Evolutionary conservation across 2,329 filamentous ascomycete species (phyloP).

Genomic region (Raffaelea arxii): DNA sequence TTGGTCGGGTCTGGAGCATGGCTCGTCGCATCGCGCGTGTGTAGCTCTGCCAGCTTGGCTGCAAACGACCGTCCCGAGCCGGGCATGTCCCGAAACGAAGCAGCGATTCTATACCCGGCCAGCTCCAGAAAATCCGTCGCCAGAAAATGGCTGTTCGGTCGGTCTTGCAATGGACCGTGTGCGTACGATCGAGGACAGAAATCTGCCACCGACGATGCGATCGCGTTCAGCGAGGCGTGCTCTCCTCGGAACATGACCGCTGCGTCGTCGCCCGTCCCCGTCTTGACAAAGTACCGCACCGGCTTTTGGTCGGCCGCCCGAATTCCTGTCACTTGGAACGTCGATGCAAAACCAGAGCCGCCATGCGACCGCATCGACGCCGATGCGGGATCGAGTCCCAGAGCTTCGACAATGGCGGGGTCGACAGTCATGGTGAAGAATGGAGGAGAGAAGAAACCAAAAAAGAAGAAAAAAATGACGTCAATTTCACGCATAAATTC

Average conservation of each 20-base stretch:
- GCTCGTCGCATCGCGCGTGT: slow-evolving; percentile 61
- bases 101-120: slow-evolving; percentile 23
- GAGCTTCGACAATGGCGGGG: slow-evolving; percentile 49
- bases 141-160: slow-evolving; percentile 44
- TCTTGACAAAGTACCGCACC: slow-evolving; percentile 62
- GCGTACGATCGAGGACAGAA: slow-evolving; percentile 70
- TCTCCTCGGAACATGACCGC: slow-evolving; percentile 70
- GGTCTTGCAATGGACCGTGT: slow-evolving; percentile 50
- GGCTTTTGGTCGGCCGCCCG: slow-evolving; percentile 9
- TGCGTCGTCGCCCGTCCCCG: slow-evolving; percentile 46
- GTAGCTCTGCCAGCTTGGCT: slow-evolving; percentile 66
- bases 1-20: slow-evolving; percentile 50
- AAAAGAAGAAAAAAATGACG: too few relatives aligned
- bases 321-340: slow-evolving; percentile 30
- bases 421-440: slow-evolving; percentile 47
- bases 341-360: slow-evolving; percentile 59
- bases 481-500: too few relatives aligned
- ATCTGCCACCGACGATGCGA: slow-evolving; percentile 59
- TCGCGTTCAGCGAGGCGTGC: slow-evolving; percentile 73
- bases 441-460: too few relatives aligned
- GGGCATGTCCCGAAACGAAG: slow-evolving; percentile 21
- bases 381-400: slow-evolving; percentile 44
- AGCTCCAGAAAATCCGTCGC: slow-evolving; percentile 77
- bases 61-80: slow-evolving; percentile 53
- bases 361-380: slow-evolving; percentile 52